phyloP scores from a whole-genome alignment of 495 filamentous ascomycete species.

The Bombardia bombarda region DNA sequence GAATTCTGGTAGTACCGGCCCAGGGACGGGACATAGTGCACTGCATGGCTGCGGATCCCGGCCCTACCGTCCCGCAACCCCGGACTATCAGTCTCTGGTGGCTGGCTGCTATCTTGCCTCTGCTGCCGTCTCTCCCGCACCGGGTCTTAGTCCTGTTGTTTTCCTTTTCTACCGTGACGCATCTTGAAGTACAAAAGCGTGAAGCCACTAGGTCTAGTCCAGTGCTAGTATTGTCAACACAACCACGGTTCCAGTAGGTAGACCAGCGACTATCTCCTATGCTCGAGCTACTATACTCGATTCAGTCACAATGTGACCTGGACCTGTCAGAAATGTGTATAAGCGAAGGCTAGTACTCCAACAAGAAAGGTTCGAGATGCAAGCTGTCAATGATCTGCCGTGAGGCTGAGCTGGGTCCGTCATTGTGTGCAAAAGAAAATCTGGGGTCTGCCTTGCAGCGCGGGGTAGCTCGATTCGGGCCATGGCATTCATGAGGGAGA shows the following conservation, averaged over 20 bases:
- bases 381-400: slow-evolving; percentile 1
- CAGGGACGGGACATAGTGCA: no score
- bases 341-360: slow-evolving; percentile 1
- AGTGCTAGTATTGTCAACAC: not conserved
- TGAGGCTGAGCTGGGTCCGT: slow-evolving; percentile 8
- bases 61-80: no score
- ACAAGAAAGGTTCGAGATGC: not conserved
- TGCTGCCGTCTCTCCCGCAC: no score
- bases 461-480: not conserved
- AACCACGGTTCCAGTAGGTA: no score
- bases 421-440: not conserved
- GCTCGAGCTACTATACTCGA: no score
- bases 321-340: not conserved
- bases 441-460: not conserved
- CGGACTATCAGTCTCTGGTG: no score
- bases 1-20: no score
- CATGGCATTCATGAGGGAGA: not conserved
- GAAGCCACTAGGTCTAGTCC: not conserved
- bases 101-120: no score
- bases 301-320: not conserved
- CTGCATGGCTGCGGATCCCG: no score
- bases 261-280: no score
- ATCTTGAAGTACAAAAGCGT: not conserved
- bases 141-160: no score
- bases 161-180: no score